Conservation (phyloP, 2,329 filamentous ascomycete species). For the Xylariales sp. region DNA sequence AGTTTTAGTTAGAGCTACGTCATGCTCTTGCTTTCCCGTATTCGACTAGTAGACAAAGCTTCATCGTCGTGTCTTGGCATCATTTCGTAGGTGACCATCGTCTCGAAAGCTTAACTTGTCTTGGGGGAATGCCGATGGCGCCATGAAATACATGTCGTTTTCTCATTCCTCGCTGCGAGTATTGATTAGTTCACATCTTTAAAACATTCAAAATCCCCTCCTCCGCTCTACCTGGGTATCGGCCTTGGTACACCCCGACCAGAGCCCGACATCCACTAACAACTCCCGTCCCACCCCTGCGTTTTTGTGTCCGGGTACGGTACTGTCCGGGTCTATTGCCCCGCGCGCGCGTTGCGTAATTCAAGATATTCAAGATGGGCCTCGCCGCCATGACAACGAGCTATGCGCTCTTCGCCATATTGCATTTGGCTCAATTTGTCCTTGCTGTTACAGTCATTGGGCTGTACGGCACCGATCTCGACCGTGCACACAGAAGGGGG, state of each 20-base stretch:
- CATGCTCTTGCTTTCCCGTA: constrained; percentile 2
- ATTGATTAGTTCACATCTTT: background rate
- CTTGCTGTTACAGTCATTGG: constrained; percentile 81
- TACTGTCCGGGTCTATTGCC: constrained; percentile 14
- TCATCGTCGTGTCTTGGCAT: constrained; percentile 13
- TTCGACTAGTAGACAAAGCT: background rate
- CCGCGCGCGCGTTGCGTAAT: constrained; percentile 18
- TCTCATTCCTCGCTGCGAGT: background rate
- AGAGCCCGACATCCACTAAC: constrained; percentile 8
- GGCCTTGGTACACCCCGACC: constrained; percentile 8
- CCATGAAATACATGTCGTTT: background rate
- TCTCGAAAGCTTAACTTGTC: constrained; percentile 8
- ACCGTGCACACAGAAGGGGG: constrained; percentile 61
- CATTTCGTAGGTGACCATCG: constrained; percentile 12
- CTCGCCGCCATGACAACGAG: constrained; percentile 57
- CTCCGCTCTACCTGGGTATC: background rate
- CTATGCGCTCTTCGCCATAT: constrained; percentile 66
- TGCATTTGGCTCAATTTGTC: constrained; percentile 82
- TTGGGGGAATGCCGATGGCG: constrained; percentile 21
- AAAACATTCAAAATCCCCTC: constrained; percentile 9
- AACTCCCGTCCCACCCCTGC: constrained; percentile 22
- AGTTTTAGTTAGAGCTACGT: constrained; percentile 22
- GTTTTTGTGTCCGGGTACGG: background rate
- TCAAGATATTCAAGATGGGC: constrained; percentile 59
- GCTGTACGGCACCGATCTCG: constrained; percentile 79